Percentiles rank a stretch among this genome's conserved stretches.
Conservation (phyloP, 2,329 filamentous ascomycete species). For the Leptodontidium sp. region DNA sequence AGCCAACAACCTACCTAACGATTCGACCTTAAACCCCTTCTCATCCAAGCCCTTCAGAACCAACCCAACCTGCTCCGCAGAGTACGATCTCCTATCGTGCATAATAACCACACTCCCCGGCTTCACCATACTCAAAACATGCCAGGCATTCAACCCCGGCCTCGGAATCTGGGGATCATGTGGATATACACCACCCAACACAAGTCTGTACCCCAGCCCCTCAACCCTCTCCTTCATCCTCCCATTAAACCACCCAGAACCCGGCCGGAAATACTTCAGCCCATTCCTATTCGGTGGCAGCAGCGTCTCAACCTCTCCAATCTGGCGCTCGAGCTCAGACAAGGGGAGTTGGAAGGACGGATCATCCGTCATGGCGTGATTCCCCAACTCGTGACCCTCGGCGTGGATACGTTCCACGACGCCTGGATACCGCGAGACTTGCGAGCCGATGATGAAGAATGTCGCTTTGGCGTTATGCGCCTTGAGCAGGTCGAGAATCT, state of each 20-base stretch:
- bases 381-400: conserved; percentile 76
- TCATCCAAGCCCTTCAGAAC: conserved; percentile 76
- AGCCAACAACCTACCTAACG: conserved; percentile 71
- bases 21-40: conserved; percentile 76
- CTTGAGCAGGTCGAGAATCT: conserved; percentile 74
- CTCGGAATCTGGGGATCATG: conserved; percentile 87
- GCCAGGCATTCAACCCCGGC: conserved; percentile 74
- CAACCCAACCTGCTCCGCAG: conserved; percentile 76
- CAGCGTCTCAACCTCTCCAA: conserved; percentile 67
- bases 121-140: conserved; percentile 81
- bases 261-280: conserved; percentile 78
- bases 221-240: conserved; percentile 70
- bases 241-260: conserved; percentile 82
- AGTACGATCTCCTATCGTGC: conserved; percentile 87
- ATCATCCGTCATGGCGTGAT: conserved; percentile 91
- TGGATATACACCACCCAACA: conserved; percentile 87
- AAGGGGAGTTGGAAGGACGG: conserved; percentile 69
- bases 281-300: conserved; percentile 58
- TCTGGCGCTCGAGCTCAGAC: conserved; percentile 67
- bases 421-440: conserved; percentile 66
- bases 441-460: conserved; percentile 87
- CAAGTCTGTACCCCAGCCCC: conserved; percentile 72
- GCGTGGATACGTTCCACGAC: conserved; percentile 65
- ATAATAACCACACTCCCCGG: conserved; percentile 85
- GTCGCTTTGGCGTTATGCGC: conserved; percentile 76